Conservation (phyloP, 2,329 filamentous ascomycete species). For the Amauroascus verrucosus region DNA sequence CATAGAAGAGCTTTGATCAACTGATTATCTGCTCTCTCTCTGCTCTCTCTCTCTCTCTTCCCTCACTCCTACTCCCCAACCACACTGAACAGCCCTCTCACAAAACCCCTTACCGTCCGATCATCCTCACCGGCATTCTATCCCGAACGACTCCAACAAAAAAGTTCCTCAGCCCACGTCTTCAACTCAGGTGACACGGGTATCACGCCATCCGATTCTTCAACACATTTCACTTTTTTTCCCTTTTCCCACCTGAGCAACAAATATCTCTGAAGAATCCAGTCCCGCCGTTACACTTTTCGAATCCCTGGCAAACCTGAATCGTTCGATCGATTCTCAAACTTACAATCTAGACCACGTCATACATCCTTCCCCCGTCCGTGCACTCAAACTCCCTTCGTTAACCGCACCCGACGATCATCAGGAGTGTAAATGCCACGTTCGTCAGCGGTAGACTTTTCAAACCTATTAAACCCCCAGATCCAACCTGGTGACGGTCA, state of each 20-base stretch:
- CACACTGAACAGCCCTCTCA: not conserved
- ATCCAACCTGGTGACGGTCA: conserved; percentile 20
- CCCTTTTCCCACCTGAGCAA: conserved; percentile 16
- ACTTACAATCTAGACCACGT: conserved; percentile 9
- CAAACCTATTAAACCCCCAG: conserved; percentile 61
- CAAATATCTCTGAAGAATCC: conserved; percentile 7
- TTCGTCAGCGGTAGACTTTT: conserved; percentile 63
- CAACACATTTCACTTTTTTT: conserved; percentile 14
- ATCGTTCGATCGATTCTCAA: conserved; percentile 21
- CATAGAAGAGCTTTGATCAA: not conserved
- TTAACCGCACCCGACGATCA: conserved; percentile 14
- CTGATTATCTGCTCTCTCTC: not conserved
- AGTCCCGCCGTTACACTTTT: conserved; percentile 16
- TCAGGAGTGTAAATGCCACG: conserved; percentile 43
- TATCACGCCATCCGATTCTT: conserved; percentile 22
- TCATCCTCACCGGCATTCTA: conserved; percentile 1
- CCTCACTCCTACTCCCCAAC: not conserved
- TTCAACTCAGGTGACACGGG: conserved; percentile 18
- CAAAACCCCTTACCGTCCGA: not conserved
- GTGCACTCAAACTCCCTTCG: conserved; percentile 5
- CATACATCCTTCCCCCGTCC: conserved; percentile 8
- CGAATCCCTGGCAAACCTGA: conserved; percentile 19
- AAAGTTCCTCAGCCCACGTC: not conserved
- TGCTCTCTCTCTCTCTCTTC: too few relatives aligned
- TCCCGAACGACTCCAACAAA: not conserved